Base-by-base conservation (phyloP, 1,139 yeast genomes). In the Suhomyces ambrosiae region DNA sequence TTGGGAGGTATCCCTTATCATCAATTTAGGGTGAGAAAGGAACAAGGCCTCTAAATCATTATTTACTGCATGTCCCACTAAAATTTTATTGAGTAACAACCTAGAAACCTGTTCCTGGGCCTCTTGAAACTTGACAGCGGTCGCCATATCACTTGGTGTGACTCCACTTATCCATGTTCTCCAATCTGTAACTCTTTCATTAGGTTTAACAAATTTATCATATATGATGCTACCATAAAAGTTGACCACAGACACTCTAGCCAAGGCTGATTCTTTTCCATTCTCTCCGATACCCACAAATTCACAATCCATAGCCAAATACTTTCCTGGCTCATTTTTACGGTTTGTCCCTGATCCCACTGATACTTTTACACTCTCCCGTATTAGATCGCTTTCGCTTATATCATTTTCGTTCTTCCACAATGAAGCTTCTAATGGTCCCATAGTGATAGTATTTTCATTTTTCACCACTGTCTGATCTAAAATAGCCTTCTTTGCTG, bases 81-180 rank as follows among this genome's bases (percentile, higher is more conserved):
- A 54, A 0, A 84, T 68, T 46, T 76, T 68, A 19, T 65, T 76
- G 3, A 76, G 53, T 9, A 80, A 47, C 11, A 87, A 44, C 0
- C 73, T 71, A 0, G 78, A 58, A 0, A 82, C 82, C 39, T 65
- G 66, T 10, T 61, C 49, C 54, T 84, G 95, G 0, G 94, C 95
- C 23, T 78, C 77, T 45, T 74, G 69, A 50, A 86, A 84, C 1
- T 76, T 47, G 0, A 83, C 68, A 0, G 96, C 97, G 30, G 71
- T 58, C 24, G 68, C 63, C 85, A 89, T 80, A 54, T 84, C 78
- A 7, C 63, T 60, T 0, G 95, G 86, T 2, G 81, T 69, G 3
- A 90, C 79, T 11, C 97, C 97, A 58, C 94, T 82, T n/a, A 87
- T 95, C 86, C 90, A 82, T 0, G 97, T 90, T 58, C 97, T 74